Evolutionary conservation across 192 early-diverging fungal species (phyloP).

Genomic region (Coemansia guatemalensis): DNA sequence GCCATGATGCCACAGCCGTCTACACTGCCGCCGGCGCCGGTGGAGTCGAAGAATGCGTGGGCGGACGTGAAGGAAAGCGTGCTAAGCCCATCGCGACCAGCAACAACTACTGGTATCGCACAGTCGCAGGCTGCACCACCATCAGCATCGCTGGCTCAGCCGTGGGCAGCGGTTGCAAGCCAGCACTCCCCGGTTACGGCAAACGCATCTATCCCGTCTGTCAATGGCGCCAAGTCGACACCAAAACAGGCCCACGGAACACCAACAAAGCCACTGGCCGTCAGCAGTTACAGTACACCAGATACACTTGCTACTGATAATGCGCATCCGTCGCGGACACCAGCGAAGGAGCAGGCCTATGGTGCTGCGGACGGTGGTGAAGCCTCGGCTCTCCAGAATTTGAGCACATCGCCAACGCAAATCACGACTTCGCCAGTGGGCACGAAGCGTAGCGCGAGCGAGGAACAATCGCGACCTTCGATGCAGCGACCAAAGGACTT

Average conservation of each 20-base stretch:
- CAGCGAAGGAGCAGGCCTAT: neutral
- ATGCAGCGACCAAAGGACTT: slow-evolving; percentile 53
- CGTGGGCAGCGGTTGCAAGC: slow-evolving; percentile 51
- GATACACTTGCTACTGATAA: neutral
- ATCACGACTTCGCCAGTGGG: slow-evolving; percentile 47
- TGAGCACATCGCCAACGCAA: slow-evolving; percentile 3
- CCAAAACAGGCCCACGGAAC: neutral
- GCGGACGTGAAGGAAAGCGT: slow-evolving; percentile 53
- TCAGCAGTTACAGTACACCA: neutral
- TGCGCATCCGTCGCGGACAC: neutral
- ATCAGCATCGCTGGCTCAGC: slow-evolving; percentile 39
- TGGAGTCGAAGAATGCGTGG: slow-evolving; percentile 53
- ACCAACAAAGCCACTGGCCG: neutral
- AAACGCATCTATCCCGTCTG: neutral
- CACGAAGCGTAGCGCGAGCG: slow-evolving; percentile 28
- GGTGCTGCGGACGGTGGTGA: neutral
- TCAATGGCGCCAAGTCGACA: slow-evolving; percentile 3
- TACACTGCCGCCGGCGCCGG: slow-evolving; percentile 47
- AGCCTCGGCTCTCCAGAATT: neutral
- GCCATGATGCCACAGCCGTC: slow-evolving; percentile 37
- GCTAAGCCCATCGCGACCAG: slow-evolving; percentile 46
- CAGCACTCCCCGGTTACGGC: slow-evolving; percentile 16
- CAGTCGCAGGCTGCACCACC: slow-evolving; percentile 19
- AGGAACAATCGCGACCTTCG: slow-evolving; percentile 27
- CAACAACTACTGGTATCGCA: slow-evolving; percentile 27